Conservation (phyloP, 176 grass and related monocot genomes). For the Oryza officinalis region DNA sequence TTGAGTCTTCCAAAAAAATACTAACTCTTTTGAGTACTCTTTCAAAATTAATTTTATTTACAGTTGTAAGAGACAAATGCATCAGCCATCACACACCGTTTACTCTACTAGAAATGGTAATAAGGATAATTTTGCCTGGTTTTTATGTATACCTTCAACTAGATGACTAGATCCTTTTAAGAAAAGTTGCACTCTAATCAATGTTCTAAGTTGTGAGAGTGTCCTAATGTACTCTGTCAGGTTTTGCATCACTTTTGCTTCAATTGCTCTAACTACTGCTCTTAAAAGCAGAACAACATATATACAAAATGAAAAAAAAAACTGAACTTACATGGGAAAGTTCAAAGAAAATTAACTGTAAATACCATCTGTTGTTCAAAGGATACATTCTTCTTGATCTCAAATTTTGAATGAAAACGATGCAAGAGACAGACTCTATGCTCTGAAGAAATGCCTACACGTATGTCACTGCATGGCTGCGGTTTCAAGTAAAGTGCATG, state of each 20-base stretch:
- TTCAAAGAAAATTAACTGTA: background rate
- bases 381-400: background rate
- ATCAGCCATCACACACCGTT: background rate
- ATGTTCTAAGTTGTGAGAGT: background rate
- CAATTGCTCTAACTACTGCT: background rate
- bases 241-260: background rate
- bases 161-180: background rate
- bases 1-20: no score
- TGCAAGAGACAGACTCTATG: background rate
- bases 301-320: background rate
- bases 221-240: background rate
- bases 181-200: background rate
- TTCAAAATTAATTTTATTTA: background rate
- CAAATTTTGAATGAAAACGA: background rate
- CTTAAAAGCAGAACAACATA: background rate
- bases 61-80: background rate
- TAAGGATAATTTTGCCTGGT: background rate
- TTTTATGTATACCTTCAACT: background rate
- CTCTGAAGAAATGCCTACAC: background rate
- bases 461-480: conserved; percentile 19
- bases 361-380: background rate
- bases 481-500: conserved; percentile 35
- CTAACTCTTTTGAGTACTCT: background rate
- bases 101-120: background rate
- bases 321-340: background rate